These are phyloP conservation scores for Funneliformis mosseae DNA, from an alignment of 192 early-diverging fungal genomes.

Conservation along the genomic window DNA sequence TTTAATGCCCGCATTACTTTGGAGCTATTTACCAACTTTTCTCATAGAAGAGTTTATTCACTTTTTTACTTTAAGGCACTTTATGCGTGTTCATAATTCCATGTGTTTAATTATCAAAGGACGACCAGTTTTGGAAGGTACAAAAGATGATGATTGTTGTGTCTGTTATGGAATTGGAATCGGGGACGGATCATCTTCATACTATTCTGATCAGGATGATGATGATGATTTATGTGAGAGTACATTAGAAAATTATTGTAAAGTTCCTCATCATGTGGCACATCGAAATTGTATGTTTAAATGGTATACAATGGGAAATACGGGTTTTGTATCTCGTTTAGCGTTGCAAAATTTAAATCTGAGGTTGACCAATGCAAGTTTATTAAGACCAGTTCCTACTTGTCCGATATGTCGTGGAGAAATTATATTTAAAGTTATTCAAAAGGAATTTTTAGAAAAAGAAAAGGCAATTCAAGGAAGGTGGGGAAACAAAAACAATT, in stretches of 20 bases:
- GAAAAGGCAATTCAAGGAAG: background rate
- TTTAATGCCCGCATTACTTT: constrained; percentile 19
- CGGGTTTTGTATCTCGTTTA: background rate
- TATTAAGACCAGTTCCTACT: background rate
- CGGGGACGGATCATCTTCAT: background rate
- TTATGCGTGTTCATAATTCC: constrained; percentile 16
- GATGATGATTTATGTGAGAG: background rate
- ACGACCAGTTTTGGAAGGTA: background rate
- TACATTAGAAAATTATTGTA: constrained; percentile 28
- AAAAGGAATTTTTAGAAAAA: constrained; percentile 9
- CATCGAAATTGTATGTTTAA: constrained; percentile 24
- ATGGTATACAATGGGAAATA: constrained; percentile 12
- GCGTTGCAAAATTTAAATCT: background rate
- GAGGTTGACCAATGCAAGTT: background rate
- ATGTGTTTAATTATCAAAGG: constrained; percentile 16
- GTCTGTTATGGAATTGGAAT: constrained; percentile 27
- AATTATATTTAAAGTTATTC: background rate
- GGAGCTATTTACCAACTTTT: constrained; percentile 6
- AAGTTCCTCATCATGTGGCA: constrained; percentile 25
- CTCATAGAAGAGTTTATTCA: constrained; percentile 23
- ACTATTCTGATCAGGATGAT: background rate
- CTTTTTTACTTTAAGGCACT: constrained; percentile 24
- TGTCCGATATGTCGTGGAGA: constrained; percentile 27
- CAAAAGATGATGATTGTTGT: constrained; percentile 30
- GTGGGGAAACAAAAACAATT: background rate